These are phyloP conservation scores for Ophiostoma populinum DNA, from an alignment of 2,329 filamentous ascomycete species.

Conservation along the genomic window DNA sequence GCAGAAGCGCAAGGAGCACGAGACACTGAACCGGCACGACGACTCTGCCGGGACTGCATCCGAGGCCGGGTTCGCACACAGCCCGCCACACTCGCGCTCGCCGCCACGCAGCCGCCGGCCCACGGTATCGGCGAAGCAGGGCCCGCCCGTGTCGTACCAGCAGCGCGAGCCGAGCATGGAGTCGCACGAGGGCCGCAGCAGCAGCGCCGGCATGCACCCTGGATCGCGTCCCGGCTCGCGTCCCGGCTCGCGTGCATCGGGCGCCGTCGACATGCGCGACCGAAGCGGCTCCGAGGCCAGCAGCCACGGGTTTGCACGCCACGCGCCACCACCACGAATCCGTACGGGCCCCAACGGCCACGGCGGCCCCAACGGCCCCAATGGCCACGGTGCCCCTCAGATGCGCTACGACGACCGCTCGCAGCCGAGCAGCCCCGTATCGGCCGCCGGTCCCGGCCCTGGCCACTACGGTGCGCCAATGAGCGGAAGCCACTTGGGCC, in stretches of 20 bases:
- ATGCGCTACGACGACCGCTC: constrained; percentile 16
- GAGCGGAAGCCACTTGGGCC: constrained; percentile 13
- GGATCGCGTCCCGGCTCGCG: constrained; percentile 13
- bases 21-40: constrained; percentile 25
- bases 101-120: neutral
- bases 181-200: constrained; percentile 14
- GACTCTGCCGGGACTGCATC: too few relatives aligned
- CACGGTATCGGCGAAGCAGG: constrained; percentile 14
- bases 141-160: constrained; percentile 27
- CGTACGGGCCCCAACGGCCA: constrained; percentile 18
- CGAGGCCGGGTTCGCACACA: too few relatives aligned
- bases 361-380: too few relatives aligned
- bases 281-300: constrained; percentile 39
- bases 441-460: neutral
- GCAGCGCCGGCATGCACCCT: constrained; percentile 5
- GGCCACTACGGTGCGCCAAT: too few relatives aligned
- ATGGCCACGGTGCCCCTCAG: too few relatives aligned
- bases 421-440: constrained; percentile 15
- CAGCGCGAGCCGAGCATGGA: constrained; percentile 28
- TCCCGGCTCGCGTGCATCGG: constrained; percentile 16
- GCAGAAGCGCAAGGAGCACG: constrained; percentile 36
- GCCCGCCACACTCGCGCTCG: constrained; percentile 17
- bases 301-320: constrained; percentile 21
- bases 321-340: constrained; percentile 21
- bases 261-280: constrained; percentile 25